Evolutionary conservation across 225 moss, liverwort and hornwort species (phyloP).

Genomic region (Takakia lepidozioides): DNA sequence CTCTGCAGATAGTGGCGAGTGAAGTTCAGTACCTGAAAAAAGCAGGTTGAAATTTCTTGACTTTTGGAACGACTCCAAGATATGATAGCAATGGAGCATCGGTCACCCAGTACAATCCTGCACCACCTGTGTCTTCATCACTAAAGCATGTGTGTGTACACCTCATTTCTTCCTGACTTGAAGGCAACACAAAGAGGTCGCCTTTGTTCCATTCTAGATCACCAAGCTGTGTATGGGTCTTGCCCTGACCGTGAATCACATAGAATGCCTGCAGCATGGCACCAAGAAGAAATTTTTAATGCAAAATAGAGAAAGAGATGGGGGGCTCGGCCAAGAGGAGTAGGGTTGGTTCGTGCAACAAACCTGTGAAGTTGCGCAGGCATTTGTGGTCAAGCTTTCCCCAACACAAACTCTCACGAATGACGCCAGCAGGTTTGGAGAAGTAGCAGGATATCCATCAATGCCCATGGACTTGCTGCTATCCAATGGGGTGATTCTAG

Average conservation of each 20-base stretch:
- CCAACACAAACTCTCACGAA: slow-evolving; percentile 41
- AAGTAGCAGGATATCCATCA: slow-evolving; percentile 37
- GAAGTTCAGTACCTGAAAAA: slow-evolving; percentile 38
- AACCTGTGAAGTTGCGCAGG: slow-evolving; percentile 52
- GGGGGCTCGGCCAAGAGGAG: too few species aligned
- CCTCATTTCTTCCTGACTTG: slow-evolving; percentile 25
- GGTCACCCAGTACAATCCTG: slow-evolving; percentile 53
- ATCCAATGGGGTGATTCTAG: slow-evolving; percentile 34
- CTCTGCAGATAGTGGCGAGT: too few species aligned
- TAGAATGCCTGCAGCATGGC: slow-evolving; percentile 38
- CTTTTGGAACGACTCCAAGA: slow-evolving; percentile 49
- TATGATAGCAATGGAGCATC: slow-evolving; percentile 51
- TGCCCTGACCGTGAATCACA: slow-evolving; percentile 45
- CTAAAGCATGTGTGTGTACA: slow-evolving; percentile 33
- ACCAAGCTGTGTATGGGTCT: slow-evolving; percentile 20
- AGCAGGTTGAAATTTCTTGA: slow-evolving; percentile 37
- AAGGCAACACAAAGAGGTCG: slow-evolving; percentile 50
- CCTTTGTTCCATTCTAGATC: slow-evolving; percentile 50
- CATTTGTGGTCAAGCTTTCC: slow-evolving; percentile 39
- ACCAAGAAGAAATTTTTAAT: too few species aligned
- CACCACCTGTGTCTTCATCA: slow-evolving; percentile 43
- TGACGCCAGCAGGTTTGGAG: slow-evolving; percentile 50
- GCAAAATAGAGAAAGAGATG: too few species aligned
- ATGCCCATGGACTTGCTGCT: slow-evolving; percentile 38
- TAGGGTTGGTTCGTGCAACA: too few species aligned